Evolutionary conservation across 1,284 basidiomycete species (phyloP).

Genomic region (Volvariella volvacea): DNA sequence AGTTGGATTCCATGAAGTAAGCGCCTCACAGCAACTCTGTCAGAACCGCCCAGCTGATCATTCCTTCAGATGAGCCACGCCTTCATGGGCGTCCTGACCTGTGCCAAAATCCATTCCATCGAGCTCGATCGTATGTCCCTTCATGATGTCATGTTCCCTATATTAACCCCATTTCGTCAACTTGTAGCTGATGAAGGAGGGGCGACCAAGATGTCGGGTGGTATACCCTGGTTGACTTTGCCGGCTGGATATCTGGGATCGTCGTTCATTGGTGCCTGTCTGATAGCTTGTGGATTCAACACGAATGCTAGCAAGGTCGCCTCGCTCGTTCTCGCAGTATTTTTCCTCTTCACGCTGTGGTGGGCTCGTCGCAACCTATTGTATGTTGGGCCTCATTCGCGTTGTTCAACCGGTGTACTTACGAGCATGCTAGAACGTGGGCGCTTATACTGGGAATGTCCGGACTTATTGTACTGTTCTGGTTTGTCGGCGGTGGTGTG

Average conservation of each 20-base stretch:
- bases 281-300: conserved; percentile 92
- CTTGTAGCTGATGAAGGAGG: conserved; percentile 84
- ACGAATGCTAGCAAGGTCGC: conserved; percentile 91
- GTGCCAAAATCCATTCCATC: conserved; percentile 86
- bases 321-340: conserved; percentile 72
- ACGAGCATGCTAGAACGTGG: conserved; percentile 50
- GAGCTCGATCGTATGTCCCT: conserved; percentile 65
- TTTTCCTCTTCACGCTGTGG: conserved; percentile 92
- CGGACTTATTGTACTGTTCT: conserved; percentile 71
- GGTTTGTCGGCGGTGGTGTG: conserved; percentile 73
- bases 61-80: conserved; percentile 75
- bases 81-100: conserved; percentile 77
- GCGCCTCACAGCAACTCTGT: conserved; percentile 11
- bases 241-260: conserved; percentile 93
- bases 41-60: conserved; percentile 4
- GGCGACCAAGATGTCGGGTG: conserved; percentile 89
- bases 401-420: conserved; percentile 1
- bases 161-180: conserved; percentile 15
- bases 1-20: conserved; percentile 86
- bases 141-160: conserved; percentile 7
- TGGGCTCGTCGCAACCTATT: conserved; percentile 81
- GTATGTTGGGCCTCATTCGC: conserved; percentile 33
- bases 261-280: conserved; percentile 81
- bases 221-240: conserved; percentile 79
- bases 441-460: conserved; percentile 69